Evolutionary conservation across 2,329 filamentous ascomycete genomes (phyloP), one percentile per base, ranked within the genome.

Genomic region (Geoglossum cookeanum): DNA sequence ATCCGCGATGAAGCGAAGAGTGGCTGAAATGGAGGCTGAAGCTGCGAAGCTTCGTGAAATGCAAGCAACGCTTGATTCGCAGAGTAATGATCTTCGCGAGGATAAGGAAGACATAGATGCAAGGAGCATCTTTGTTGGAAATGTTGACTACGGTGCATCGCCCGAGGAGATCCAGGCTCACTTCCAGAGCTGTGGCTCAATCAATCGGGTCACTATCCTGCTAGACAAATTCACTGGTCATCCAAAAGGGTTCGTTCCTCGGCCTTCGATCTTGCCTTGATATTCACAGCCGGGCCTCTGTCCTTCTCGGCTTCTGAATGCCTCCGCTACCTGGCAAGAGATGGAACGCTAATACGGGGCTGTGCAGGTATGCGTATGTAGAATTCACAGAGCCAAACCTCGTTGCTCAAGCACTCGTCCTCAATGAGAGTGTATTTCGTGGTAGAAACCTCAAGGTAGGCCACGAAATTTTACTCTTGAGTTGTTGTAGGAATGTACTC

Each of bases 131-230:
- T 98, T 98, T 69, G 92, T 98, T 49, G 92, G 92, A 63, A 98
- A 98, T 65, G 92, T 98, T 63, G 92, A 98, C 72, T 98, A 98
- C 71, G 90, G 87, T 61, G 90, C 91, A 27, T 94, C 89, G 32
- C 92, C 92, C 1, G 92, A 98, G 72, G 92, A 98, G 74, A 92
- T 98, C 59, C 92, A 98, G 75, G 87, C 89, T 59, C 92, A 98
- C 68, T 98, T 98, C 74, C 89, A 95, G 75, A 94, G 84, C 75
- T 94, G 89, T 66, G 92, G 92, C 60, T 88, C 86, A 63, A 98
- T 98, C 76, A 98, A 98, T 72, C 85, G 92, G 60, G 92, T 98
- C 59, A 98, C 92, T 1, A 98, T 98, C 63, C 75, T 98, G 64
- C 75, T 98, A 64, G 92, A 98, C 74, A 98, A 98, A 75, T 97